These are phyloP conservation scores for Colletotrichum australisinense DNA, from an alignment of 2,329 filamentous ascomycete genomes.

Conservation along the genomic window DNA sequence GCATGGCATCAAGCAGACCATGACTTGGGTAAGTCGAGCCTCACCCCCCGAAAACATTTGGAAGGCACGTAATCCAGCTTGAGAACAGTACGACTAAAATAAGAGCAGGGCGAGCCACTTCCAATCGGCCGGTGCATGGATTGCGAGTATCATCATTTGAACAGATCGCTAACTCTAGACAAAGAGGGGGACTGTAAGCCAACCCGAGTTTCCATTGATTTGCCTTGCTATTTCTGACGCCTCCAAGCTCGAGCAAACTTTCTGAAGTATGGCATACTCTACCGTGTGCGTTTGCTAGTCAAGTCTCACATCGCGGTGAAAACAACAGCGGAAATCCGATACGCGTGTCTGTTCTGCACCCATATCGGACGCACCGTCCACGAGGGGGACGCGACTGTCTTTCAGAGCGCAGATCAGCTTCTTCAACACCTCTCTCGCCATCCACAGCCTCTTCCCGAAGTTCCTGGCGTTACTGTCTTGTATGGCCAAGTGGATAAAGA, in stretches of 20 bases:
- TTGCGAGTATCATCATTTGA: slow-evolving; percentile 41
- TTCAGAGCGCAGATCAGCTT: slow-evolving; percentile 49
- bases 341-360: slow-evolving; percentile 54
- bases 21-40: slow-evolving; percentile 31
- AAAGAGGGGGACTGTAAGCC: slow-evolving; percentile 43
- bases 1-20: slow-evolving; percentile 47
- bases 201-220: neutral
- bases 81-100: neutral
- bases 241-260: slow-evolving; percentile 47
- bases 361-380: slow-evolving; percentile 46
- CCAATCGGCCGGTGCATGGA: slow-evolving; percentile 39
- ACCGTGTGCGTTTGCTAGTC: slow-evolving; percentile 54
- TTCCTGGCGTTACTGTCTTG: slow-evolving; percentile 50
- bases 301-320: slow-evolving; percentile 53
- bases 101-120: slow-evolving; percentile 36
- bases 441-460: slow-evolving; percentile 51
- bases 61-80: neutral
- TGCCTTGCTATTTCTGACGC: neutral
- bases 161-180: slow-evolving; percentile 46
- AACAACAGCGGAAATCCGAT: slow-evolving; percentile 48
- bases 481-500: slow-evolving; percentile 46
- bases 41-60: neutral
- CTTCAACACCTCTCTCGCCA: slow-evolving; percentile 53
- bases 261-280: slow-evolving; percentile 46
- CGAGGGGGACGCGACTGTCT: slow-evolving; percentile 56